Conservation (phyloP, 2,329 filamentous ascomycete species). For the Ophiocordyceps camponoti-rufipedis region DNA sequence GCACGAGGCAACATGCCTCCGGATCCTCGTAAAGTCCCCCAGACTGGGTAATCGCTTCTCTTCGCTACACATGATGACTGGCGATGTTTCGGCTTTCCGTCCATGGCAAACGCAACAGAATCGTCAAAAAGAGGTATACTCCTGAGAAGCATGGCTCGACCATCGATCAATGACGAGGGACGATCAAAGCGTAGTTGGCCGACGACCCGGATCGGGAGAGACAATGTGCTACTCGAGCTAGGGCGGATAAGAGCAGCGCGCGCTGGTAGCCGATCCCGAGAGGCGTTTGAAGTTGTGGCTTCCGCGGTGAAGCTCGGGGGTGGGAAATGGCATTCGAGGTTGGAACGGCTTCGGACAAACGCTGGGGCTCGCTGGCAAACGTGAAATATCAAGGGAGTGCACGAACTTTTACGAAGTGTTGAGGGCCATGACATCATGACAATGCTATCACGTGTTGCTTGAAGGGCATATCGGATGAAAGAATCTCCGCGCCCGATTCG, state of each 20-base stretch:
- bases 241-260: neutral
- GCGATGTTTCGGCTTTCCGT: neutral
- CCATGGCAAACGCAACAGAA: neutral
- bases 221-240: neutral
- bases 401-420: too few relatives aligned
- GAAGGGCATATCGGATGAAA: too few relatives aligned
- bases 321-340: too few relatives aligned
- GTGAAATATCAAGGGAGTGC: too few relatives aligned
- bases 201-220: neutral
- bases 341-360: too few relatives aligned
- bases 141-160: neutral
- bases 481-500: too few relatives aligned
- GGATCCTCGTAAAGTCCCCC: neutral
- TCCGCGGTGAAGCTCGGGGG: too few relatives aligned
- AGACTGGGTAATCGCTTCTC: neutral
- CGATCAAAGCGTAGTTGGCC: neutral
- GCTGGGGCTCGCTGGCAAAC: too few relatives aligned
- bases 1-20: neutral
- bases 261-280: neutral
- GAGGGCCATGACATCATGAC: too few relatives aligned
- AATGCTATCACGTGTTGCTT: too few relatives aligned
- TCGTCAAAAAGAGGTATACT: neutral
- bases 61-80: neutral
- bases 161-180: neutral
- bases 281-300: too few relatives aligned